These are phyloP conservation scores for Nemania sp. DNA, from an alignment of 2,329 filamentous ascomycete species.

Conservation along the genomic window DNA sequence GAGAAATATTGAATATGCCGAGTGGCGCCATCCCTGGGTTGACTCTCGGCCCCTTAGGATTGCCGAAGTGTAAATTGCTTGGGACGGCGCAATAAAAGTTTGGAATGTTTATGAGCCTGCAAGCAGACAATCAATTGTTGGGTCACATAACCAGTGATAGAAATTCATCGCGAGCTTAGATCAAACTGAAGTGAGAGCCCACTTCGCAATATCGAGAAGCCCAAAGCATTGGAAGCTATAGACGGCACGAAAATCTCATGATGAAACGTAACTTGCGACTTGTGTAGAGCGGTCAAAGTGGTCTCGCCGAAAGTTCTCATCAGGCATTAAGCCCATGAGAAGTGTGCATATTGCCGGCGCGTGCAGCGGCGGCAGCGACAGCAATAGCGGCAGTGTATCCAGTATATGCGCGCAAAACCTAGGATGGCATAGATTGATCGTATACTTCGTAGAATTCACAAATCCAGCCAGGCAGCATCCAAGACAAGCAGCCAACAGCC, in stretches of 20 bases:
- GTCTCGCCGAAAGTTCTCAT: not conserved
- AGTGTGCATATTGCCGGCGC: conserved; percentile 18
- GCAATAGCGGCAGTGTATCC: not conserved
- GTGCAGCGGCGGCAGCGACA: conserved; percentile 7
- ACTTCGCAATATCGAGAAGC: no score
- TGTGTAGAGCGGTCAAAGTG: conserved; percentile 1
- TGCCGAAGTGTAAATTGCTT: conserved; percentile 21
- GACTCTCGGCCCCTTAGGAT: conserved; percentile 21
- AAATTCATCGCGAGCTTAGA: not conserved
- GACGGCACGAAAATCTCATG: no score
- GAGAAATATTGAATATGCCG: conserved; percentile 17
- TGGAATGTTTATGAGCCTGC: conserved; percentile 14
- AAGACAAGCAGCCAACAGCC: conserved; percentile 3
- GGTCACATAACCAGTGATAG: not conserved
- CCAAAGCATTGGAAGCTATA: no score
- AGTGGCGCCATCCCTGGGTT: conserved; percentile 22
- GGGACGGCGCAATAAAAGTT: conserved; percentile 9
- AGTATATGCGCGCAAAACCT: conserved; percentile 2
- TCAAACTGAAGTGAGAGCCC: not conserved
- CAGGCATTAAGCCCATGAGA: conserved; percentile 13
- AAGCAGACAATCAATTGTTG: not conserved
- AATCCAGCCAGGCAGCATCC: conserved; percentile 3
- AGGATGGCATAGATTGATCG: no score
- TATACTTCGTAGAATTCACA: no score
- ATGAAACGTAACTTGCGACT: no score